phyloP scores from a whole-genome alignment of 306 rosid genomes.

The Pueraria montana region DNA sequence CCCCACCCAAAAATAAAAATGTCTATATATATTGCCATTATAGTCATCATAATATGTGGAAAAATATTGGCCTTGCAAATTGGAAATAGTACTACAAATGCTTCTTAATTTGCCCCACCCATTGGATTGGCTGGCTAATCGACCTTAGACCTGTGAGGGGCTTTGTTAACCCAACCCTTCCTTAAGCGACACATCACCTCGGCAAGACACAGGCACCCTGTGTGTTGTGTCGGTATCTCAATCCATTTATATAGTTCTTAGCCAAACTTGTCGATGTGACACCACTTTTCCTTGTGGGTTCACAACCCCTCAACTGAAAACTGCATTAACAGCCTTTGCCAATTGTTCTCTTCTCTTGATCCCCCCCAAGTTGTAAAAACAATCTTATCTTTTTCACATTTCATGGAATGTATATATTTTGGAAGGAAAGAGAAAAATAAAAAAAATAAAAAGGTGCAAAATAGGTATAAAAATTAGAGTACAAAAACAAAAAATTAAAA shows the following conservation, averaged over 20 bases:
- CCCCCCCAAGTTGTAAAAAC: not conserved
- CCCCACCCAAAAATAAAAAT: not conserved
- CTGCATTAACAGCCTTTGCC: conserved; percentile 48
- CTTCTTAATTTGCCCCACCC: not conserved
- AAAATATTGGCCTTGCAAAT: conserved; percentile 29
- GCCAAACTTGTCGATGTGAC: conserved; percentile 32
- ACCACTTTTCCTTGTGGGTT: not conserved
- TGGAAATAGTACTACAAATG: not conserved
- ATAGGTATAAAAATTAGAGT: not conserved
- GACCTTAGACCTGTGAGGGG: not conserved
- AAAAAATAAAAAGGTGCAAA: not conserved
- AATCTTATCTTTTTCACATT: not conserved
- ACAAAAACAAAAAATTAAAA: not conserved
- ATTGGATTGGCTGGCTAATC: not conserved
- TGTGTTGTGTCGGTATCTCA: conserved; percentile 18
- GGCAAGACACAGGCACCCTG: not conserved
- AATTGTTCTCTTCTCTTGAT: not conserved
- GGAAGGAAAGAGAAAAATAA: not conserved
- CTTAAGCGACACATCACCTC: not conserved
- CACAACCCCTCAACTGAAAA: conserved; percentile 46
- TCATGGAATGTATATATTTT: not conserved
- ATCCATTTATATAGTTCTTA: not conserved
- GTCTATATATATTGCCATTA: not conserved
- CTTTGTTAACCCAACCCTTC: not conserved
- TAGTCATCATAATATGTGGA: conserved; percentile 33